Base-by-base conservation (phyloP, 2,329 filamentous ascomycete species). In the Meredithiella fracta region DNA sequence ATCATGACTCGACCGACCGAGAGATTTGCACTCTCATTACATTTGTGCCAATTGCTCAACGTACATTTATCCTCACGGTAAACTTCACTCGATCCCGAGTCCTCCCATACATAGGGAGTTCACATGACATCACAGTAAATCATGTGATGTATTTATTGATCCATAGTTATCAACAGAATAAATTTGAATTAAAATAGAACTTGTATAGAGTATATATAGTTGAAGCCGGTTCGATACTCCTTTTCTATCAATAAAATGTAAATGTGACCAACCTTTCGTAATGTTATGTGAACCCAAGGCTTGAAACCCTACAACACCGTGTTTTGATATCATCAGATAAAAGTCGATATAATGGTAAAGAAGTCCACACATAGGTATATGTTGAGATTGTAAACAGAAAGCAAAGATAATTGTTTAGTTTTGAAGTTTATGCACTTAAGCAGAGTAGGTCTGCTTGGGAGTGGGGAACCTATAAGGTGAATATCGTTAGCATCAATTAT, bases 371-470 rank as follows among this genome's bases (percentile, higher is more conserved):
- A 14, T 20, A 34, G 40, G 40, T 49, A 53, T 29, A 59, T 59
- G 57, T 56, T 59, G 53, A 59, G 54, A 59, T 59, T 56, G 54
- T 55, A 29, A 49, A 42, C 9, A 29, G 14, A 53, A 47, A 52
- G 9, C 17, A 9, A 40, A 50, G 47, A 47, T 31, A 11, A n/a
- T 22, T 44, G 20, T 44, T 8, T 44, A 44, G 40, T n/a, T 44
- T 7, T 14, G n/a, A 47, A 3, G 22, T 20, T 9, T 53, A 23
- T 23, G 20, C 22, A 34, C 5, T 57, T 54, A 57, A 61, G 75
- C 67, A 63, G 76, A 69, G 71, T 88, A 91, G 62, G 79, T 73
- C 71, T 90, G 80, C 77, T 91, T 90, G 65, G 85, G 85, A 75
- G 81, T 85, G 62, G 86, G 86, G 74, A 81, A 90, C 62, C 85